Base-by-base conservation (phyloP, 129 eudicot genomes). In the Flaveria brownii region DNA sequence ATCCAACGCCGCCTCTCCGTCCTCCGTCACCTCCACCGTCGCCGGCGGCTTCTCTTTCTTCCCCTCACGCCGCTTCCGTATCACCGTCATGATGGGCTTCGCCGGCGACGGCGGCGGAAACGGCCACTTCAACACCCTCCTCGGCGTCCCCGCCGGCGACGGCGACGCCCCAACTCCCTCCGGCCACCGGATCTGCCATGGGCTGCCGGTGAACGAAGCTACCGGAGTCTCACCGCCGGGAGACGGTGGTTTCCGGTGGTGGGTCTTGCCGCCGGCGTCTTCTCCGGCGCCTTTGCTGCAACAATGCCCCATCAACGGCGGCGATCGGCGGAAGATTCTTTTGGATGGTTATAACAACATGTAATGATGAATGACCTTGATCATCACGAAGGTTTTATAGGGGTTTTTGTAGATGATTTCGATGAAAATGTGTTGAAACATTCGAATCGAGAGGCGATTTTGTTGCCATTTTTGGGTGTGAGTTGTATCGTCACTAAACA, bases 51-150 rank as follows among this genome's bases (percentile, higher is more conserved):
- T 78, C 7, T 64, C 68, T 84, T 72, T 86, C 60, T 23, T 73
- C 11, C 69, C 36, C 18, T 83, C 86, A 63, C 85, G 85, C 69
- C 97, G 78, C 57, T 92, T 87, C 88, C 88, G 10, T 17, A 94
- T 63, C 71, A 86, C 90, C 76, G 98, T 85, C 93, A 91, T 88
- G 74, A 93, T 90, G 71, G 98, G 98, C 84, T 86, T 94, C 64
- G 97, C 98, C 85, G 98, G 98, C 2, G 97, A 94, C 72, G 98
- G 98, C 14, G 99, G 99, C 14, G 99, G 99, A 30, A 94, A 86
- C 77, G 97, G 97, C 97, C 97, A 94, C 74, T 87, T 88, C 79
- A 91, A 82, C 65, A 78, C 70, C 76, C 87, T 75, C 71, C 81
- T 72, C 1, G 97, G 97, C 9, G 98, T 89, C 81, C 88, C 82